These are phyloP conservation scores for Sporodiniella umbellata DNA, from an alignment of 371 early-diverging fungal genomes.

Conservation along the genomic window DNA sequence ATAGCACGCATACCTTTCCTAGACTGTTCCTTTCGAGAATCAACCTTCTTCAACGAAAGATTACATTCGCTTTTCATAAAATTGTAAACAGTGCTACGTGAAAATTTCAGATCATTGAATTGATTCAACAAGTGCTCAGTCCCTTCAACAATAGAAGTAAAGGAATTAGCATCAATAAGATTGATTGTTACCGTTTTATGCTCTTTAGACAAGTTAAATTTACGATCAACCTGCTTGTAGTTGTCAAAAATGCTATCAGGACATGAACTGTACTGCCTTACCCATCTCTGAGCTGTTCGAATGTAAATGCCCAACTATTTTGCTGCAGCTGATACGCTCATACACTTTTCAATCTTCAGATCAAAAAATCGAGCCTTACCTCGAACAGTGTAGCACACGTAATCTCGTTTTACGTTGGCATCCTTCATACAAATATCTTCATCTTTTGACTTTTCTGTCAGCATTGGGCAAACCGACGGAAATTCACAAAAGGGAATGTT, in stretches of 20 bases:
- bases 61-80: constrained; percentile 11
- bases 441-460: constrained; percentile 7
- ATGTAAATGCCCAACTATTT: constrained; percentile 14
- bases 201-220: constrained; percentile 8
- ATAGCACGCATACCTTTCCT: constrained; percentile 4
- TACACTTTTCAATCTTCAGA: constrained; percentile 19
- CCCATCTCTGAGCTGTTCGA: constrained; percentile 14
- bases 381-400: constrained; percentile 9
- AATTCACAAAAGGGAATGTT: constrained; percentile 2
- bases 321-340: constrained; percentile 10
- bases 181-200: constrained; percentile 7
- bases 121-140: constrained; percentile 9
- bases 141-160: constrained; percentile 4
- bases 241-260: constrained; percentile 13
- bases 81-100: constrained; percentile 5
- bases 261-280: constrained; percentile 3
- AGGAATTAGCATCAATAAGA: constrained; percentile 8
- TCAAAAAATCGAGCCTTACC: constrained; percentile 7
- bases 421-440: constrained; percentile 10
- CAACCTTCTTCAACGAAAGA: constrained; percentile 15
- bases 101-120: constrained; percentile 7
- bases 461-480: constrained; percentile 10
- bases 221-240: constrained; percentile 9
- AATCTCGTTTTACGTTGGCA: constrained; percentile 4
- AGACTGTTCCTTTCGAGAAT: constrained; percentile 9